phyloP scores from a whole-genome alignment of 202 grass and related monocot genomes.

The Cymbopogon flexuosus region DNA sequence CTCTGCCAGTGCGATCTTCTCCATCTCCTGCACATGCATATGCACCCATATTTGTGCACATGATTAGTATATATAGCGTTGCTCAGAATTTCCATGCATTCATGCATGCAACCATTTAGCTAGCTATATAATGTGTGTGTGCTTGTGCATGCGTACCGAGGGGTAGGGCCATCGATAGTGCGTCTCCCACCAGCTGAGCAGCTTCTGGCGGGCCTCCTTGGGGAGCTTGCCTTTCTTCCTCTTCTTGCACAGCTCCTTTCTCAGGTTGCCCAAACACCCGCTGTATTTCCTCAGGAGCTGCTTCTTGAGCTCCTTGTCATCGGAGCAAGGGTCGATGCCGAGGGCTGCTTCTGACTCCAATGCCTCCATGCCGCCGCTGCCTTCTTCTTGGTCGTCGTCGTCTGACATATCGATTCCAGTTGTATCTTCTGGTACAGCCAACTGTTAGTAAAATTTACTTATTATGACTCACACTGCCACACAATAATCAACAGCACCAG shows the following conservation, averaged over 20 bases:
- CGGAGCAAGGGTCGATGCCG: slow-evolving; percentile 7
- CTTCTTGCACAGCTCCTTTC: slow-evolving; percentile 43
- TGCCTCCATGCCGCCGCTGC: slow-evolving; percentile 13
- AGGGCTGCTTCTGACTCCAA: background rate
- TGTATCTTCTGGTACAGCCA: slow-evolving; percentile 14
- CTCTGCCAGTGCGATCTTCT: slow-evolving; percentile 48
- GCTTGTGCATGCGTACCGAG: slow-evolving; percentile 13
- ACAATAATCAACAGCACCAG: background rate
- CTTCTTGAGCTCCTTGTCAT: slow-evolving; percentile 44
- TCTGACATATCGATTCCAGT: background rate
- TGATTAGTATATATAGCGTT: too few relatives aligned
- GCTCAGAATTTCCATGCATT: too few relatives aligned
- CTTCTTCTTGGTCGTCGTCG: slow-evolving; percentile 23
- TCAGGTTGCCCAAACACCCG: slow-evolving; percentile 37
- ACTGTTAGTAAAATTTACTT: background rate
- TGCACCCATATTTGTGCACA: too few relatives aligned
- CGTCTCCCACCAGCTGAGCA: slow-evolving; percentile 48
- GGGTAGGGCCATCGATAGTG: slow-evolving; percentile 55
- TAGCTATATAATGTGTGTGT: too few relatives aligned
- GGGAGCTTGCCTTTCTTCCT: slow-evolving; percentile 52
- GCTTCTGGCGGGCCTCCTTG: slow-evolving; percentile 44
- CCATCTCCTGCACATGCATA: slow-evolving; percentile 32
- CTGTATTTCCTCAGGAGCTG: slow-evolving; percentile 46
- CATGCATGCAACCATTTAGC: background rate
- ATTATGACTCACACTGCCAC: background rate